These are phyloP conservation scores for Lodderomyces elongisporus DNA, from an alignment of 1,139 yeast genomes.

Conservation along the genomic window DNA sequence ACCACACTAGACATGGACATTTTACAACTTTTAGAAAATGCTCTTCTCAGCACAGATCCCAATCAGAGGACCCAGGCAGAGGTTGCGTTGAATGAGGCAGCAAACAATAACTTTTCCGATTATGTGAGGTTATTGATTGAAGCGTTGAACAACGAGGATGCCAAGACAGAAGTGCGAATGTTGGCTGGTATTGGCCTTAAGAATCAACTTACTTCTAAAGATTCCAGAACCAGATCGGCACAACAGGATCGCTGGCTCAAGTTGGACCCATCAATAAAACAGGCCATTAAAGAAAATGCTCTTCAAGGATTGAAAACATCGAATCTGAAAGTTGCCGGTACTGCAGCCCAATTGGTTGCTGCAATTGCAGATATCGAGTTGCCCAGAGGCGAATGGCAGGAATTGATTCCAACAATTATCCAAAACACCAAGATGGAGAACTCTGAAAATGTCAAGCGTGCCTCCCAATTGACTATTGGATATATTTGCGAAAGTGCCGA, in stretches of 20 bases:
- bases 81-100: slow-evolving; percentile 65
- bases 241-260: slow-evolving; percentile 61
- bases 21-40: slow-evolving; percentile 70
- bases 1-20: slow-evolving; percentile 62
- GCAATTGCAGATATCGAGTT: slow-evolving; percentile 94
- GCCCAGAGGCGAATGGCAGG: slow-evolving; percentile 86
- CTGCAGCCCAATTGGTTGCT: slow-evolving; percentile 92
- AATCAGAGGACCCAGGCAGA: slow-evolving; percentile 76
- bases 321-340: slow-evolving; percentile 78
- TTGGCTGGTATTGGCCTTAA: slow-evolving; percentile 86
- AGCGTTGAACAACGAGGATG: slow-evolving; percentile 63
- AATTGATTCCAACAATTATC: slow-evolving; percentile 74
- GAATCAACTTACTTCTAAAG: slow-evolving; percentile 83
- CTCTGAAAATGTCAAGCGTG: slow-evolving; percentile 75
- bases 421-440: slow-evolving; percentile 78
- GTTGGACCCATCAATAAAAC: slow-evolving; percentile 51
- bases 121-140: slow-evolving; percentile 68
- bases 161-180: slow-evolving; percentile 79
- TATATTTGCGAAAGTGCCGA: slow-evolving; percentile 94
- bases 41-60: slow-evolving; percentile 64
- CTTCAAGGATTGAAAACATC: slow-evolving; percentile 58
- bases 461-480: slow-evolving; percentile 85
- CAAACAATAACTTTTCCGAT: slow-evolving; percentile 68
- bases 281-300: slow-evolving; percentile 64
- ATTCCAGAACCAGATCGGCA: slow-evolving; percentile 42